Base-by-base conservation (phyloP, 1,284 basidiomycete species). In the Uromyces viciae-fabae region DNA sequence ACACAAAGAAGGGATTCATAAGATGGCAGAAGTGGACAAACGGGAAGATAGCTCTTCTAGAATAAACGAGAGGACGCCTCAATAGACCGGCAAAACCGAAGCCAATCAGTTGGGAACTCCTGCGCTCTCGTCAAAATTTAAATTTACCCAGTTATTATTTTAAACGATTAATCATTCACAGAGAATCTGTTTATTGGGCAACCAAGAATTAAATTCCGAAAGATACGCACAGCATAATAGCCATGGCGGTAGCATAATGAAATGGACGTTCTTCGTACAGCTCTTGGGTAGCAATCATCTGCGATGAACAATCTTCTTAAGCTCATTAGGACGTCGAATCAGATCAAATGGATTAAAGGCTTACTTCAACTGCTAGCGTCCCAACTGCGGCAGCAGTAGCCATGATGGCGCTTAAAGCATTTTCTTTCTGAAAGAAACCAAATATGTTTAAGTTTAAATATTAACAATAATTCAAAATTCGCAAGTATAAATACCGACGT, bases 281-380 rank as follows among this genome's bases (percentile, higher is more conserved):
- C 33, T 81, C 78, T 40, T 81, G 68, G 11, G 78, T 66, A 22
- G 78, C 78, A 38, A 81, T 73, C 71, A 81, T 81, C 78, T 81
- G 22, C n/a, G 1, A 33, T 42, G 2, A 22, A 17, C 15, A 22
- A 54, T 36, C 43, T 73, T 33, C 54, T 33, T 64, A 66, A 33
- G 0, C 25, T 9, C 11, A 19, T 11, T 40, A 46, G 54, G n/a
- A 42, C 14, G 31, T 58, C 38, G 9, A 42, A 3, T 2, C 3
- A 56, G 7, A 15, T n/a, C n/a, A n/a, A n/a, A n/a, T n/a, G n/a
- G n/a, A n/a, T n/a, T n/a, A n/a, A 46, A 28, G 15, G 42, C 78
- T 73, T 64, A 81, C 78, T 73, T 81, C 78, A 15, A 74, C 78
- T 14, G 78, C 78, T 14, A 81, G 46, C 22, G 78, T 73, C 22